Percentiles rank a stretch among this genome's conserved stretches.
phyloP scores from a whole-genome alignment of 768 basidiomycete genomes.

The Boletus rufocinnamomeus region DNA sequence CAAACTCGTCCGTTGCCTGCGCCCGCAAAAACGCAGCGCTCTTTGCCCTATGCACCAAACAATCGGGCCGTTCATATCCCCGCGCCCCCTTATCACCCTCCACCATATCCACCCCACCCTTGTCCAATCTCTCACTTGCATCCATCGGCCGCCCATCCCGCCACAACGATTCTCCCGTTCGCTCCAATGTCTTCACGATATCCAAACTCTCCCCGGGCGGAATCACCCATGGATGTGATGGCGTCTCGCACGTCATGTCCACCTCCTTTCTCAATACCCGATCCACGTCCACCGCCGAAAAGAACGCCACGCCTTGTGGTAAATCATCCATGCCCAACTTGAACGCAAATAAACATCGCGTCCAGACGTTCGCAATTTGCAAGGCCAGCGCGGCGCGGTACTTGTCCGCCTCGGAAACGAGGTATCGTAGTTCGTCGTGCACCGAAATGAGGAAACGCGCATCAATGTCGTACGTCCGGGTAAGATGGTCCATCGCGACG shows the following conservation, averaged over 20 bases:
- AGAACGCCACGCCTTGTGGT: conserved; percentile 94
- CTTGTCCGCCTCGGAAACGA: conserved; percentile 85
- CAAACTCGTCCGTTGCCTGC: conserved; percentile 71
- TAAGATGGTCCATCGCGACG: conserved; percentile 90
- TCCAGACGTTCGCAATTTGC: conserved; percentile 97
- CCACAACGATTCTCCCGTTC: conserved; percentile 73
- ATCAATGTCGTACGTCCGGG: conserved; percentile 74
- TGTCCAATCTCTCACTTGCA: conserved; percentile 2
- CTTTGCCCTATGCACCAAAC: conserved; percentile 63
- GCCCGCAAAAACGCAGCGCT: conserved; percentile 71
- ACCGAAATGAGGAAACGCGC: conserved; percentile 96
- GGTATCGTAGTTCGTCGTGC: conserved; percentile 94
- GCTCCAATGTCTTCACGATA: conserved; percentile 62
- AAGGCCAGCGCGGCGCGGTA: conserved; percentile 91
- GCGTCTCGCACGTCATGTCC: conserved; percentile 93
- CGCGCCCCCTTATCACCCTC: conserved; percentile 24
- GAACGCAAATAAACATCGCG: conserved; percentile 85
- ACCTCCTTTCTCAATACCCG: conserved; percentile 91
- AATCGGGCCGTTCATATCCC: conserved; percentile 59
- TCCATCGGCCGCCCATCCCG: conserved; percentile 60
- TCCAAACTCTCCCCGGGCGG: conserved; percentile 85
- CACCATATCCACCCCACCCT: conserved; percentile 1
- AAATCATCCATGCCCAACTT: conserved; percentile 95
- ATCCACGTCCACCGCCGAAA: conserved; percentile 95
- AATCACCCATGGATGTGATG: conserved; percentile 82